Evolutionary conservation across 495 filamentous ascomycete species (phyloP), one percentile per base, ranked within the genome.

Genomic region (Penicillium steckii): DNA sequence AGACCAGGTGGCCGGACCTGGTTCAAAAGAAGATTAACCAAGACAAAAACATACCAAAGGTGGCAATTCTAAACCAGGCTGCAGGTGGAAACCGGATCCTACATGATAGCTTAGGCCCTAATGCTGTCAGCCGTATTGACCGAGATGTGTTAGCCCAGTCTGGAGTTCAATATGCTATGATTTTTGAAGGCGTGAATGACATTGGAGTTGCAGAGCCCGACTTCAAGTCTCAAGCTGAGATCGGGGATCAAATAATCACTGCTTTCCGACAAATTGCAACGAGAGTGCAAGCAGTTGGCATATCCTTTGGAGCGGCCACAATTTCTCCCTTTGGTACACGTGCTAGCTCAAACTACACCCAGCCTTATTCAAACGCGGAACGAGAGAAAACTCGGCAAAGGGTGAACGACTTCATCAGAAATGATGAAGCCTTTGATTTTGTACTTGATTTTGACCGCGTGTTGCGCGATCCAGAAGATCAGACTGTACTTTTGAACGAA

Each of bases 141-240:
- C 75, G 86, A 12, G 87, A 90, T 60, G 75, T 84, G 4, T 66
- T 90, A 12, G 59, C 73, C 0, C 77, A 80, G 8, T 69, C 78
- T 1, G 79, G 80, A 8, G 77, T 85, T 6, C 71, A 72, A 54
- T 88, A 83, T 57, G 81, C 78, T 25, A 77, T 90, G 68, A 76
- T 90, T 27, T 90, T 90, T 65, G 80, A 86, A 66, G 87, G 86
- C 17, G 84, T 89, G 18, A 91, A 90, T 64, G 87, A 90, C 62
- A 87, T 87, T 40, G 85, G 85, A 23, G 67, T 67, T 7, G 80
- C 73, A 1, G 71, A 65, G 19, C 52, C 75, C 0, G 76, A 81
- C 52, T 46, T 64, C 3, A 64, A 59, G 1, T 69, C 73, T 3
- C 85, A 87, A 56, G 65, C 56, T n/a, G 46, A 59, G 8, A 74